phyloP scores from a whole-genome alignment of 73 alveolate genomes.

The Durusdinium trenchii region DNA sequence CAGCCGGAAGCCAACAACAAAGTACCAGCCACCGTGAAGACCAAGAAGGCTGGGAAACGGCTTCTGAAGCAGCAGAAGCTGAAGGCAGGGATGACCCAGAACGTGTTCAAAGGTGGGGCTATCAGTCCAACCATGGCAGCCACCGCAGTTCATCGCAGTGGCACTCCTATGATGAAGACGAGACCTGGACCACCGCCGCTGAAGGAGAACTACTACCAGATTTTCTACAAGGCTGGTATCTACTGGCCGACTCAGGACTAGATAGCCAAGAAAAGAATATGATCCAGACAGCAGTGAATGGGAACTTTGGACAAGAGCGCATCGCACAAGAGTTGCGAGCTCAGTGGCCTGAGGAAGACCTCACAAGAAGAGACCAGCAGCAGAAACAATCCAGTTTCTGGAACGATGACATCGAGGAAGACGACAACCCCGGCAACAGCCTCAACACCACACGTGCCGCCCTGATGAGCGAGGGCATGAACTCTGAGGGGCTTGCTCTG shows the following conservation, averaged over 20 bases:
- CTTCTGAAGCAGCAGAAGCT: no score
- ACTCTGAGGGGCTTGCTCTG: not conserved
- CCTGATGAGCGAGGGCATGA: not conserved
- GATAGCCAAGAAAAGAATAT: not conserved
- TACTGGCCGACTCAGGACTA: not conserved
- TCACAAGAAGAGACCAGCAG: not conserved
- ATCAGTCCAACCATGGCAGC: no score
- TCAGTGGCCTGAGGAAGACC: not conserved
- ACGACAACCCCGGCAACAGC: not conserved
- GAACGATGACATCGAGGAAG: not conserved
- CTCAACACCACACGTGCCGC: not conserved
- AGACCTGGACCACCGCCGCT: no score
- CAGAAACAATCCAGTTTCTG: not conserved
- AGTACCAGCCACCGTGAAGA: no score
- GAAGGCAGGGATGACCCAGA: no score
- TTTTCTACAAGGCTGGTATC: not conserved
- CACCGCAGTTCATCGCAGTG: no score
- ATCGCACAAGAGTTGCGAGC: slow-evolving; percentile 12
- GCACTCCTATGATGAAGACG: no score
- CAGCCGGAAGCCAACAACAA: no score
- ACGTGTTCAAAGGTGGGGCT: no score
- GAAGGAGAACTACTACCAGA: slow-evolving; percentile 11
- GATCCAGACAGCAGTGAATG: not conserved
- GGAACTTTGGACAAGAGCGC: not conserved
- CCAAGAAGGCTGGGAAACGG: no score